Base-by-base conservation (phyloP, 108 stramenopile genomes). In the Thalassiosira profunda region DNA sequence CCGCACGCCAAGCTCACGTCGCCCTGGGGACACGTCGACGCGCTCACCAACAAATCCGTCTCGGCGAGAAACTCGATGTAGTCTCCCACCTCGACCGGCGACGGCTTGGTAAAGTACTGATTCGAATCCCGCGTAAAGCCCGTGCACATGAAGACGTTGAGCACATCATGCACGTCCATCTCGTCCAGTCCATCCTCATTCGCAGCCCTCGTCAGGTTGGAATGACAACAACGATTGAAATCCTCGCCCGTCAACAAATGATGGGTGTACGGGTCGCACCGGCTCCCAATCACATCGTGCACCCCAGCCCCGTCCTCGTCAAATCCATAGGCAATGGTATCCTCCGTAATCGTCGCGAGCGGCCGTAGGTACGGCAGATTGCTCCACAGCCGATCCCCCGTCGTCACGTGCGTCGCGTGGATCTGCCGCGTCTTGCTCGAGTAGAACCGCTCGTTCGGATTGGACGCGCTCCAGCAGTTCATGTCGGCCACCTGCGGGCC, bases 81-180 rank as follows among this genome's bases (percentile, higher is more conserved):
- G 46, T 86, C 85, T n/a, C 84, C 85, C 40, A 80, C 82, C 45
- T 81, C 72, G 54, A 83, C 85, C 36, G 85, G 85, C 26, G 59
- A 54, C 6, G 85, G 81, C 57, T 86, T 86, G 26, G 81, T 83
- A 80, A 86, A 86, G 63, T 86, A 86, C 34, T 76, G 85, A 42
- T 86, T 79, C 3, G 84, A 81, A 64, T 86, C 84, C 15, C 74
- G 42, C 31, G 80, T 82, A 60, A 83, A 83, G 20, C 84, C 82
- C 20, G 85, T 86, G 53, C 81, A 82, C 85, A 86, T 86, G 76
- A 86, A 86, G 3, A 86, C 85, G 34, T 86, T 86, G 21, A 86
- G 45, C 0, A 86, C 85, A 63, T 83, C 85, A 53, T 86, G 85
- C 30, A 86, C 82, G 52, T 86, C 54, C 29, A 21, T 38, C 61